Evolutionary conservation across 768 basidiomycete genomes (phyloP).

Genomic region (Rhizopogon salebrosus): DNA sequence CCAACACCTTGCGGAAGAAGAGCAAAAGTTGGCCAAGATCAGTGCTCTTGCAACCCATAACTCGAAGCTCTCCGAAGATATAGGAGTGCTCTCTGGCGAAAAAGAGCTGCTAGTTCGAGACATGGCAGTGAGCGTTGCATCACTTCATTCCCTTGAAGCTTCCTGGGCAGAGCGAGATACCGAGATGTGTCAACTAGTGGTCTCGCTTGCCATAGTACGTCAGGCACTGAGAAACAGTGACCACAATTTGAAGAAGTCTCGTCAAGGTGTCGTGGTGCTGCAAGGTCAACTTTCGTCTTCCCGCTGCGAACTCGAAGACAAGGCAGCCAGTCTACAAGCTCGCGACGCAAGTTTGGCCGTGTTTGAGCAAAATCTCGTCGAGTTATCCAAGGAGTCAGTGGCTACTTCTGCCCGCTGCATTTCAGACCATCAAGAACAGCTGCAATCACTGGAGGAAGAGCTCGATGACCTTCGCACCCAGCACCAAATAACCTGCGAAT

Average conservation of each 20-base stretch:
- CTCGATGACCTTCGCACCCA: not conserved
- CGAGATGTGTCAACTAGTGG: constrained; percentile 13
- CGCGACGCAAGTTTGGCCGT: constrained; percentile 9
- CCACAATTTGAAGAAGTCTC: constrained; percentile 9
- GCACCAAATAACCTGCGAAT: not conserved
- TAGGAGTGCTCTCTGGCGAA: constrained; percentile 10
- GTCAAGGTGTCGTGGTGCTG: constrained; percentile 7
- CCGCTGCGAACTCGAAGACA: constrained; percentile 13
- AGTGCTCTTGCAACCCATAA: constrained; percentile 13
- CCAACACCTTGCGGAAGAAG: not conserved
- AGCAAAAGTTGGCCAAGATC: constrained; percentile 6
- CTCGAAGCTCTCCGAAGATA: constrained; percentile 7
- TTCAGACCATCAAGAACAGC: not conserved
- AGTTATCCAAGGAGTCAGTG: not conserved
- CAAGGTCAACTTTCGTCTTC: constrained; percentile 13
- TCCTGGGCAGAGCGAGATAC: constrained; percentile 4
- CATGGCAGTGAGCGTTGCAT: not conserved
- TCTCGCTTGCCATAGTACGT: constrained; percentile 21
- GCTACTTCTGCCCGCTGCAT: not conserved
- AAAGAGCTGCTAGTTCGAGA: not conserved
- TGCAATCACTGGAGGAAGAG: constrained; percentile 4
- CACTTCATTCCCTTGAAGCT: constrained; percentile 9
- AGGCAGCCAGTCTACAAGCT: not conserved
- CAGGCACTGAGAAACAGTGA: constrained; percentile 11
- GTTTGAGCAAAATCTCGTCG: constrained; percentile 7